phyloP scores from a whole-genome alignment of 768 basidiomycete genomes.

The Antrodiella citrinella region DNA sequence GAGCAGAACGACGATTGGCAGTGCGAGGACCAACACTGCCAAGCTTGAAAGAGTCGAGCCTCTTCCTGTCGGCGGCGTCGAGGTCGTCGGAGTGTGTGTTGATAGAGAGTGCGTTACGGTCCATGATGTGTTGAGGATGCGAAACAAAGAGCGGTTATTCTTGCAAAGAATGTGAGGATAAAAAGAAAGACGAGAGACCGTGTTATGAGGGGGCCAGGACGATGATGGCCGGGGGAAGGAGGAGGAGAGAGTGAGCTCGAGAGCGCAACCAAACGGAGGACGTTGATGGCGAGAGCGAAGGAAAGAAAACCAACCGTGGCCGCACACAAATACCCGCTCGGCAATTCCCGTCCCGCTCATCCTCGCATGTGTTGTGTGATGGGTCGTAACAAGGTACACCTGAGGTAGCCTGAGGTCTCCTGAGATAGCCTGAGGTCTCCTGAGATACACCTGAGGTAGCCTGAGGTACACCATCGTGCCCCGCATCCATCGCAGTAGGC shows the following conservation, averaged over 20 bases:
- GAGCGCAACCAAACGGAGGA: constrained; percentile 9
- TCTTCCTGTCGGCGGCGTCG: constrained; percentile 32
- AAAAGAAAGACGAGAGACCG: background rate
- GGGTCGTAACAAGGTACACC: too few relatives aligned
- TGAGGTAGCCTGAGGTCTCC: too few relatives aligned
- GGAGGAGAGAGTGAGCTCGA: constrained; percentile 6
- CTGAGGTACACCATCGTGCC: too few relatives aligned
- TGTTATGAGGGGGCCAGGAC: constrained; percentile 31
- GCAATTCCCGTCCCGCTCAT: background rate
- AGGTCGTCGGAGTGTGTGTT: constrained; percentile 24
- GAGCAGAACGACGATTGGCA: constrained; percentile 30
- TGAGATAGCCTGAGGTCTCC: too few relatives aligned
- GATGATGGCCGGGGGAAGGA: constrained; percentile 14
- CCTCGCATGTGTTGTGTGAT: too few relatives aligned
- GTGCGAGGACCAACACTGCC: constrained; percentile 31
- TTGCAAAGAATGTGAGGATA: constrained; percentile 24
- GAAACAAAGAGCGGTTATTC: constrained; percentile 29
- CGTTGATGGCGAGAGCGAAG: constrained; percentile 22
- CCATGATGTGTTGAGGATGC: constrained; percentile 30
- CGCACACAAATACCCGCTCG: constrained; percentile 6
- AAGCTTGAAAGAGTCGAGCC: constrained; percentile 67
- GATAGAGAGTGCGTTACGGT: constrained; percentile 24
- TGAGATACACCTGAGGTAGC: too few relatives aligned
- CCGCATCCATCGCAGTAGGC: too few relatives aligned
- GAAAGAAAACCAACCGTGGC: constrained; percentile 10